Evolutionary conservation across 208 protist species (phyloP), one percentile per base, ranked within the genome.

Genomic region (Trypanosoma avium): DNA sequence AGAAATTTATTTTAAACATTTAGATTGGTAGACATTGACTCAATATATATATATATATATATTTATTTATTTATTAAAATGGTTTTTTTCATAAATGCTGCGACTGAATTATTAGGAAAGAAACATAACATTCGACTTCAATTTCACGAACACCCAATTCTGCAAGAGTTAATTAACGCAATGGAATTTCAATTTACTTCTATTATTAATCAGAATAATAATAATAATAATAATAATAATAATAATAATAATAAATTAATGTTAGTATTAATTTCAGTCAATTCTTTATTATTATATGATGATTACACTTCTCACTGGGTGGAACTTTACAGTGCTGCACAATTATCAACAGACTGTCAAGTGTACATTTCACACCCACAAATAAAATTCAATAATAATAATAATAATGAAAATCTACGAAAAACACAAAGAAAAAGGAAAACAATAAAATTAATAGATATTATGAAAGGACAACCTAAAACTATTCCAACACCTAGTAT

Each of bases 281-380:
- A 84, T 35, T 35, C 75, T 1, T 10, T 94, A 26, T 50, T 62
- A 2, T 55, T 77, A 9, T 73, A 82, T 29, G 77, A 89, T 55
- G 70, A 84, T 21, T 71, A 57, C 22, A 61, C 56, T 0, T 58
- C 55, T 19, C 12, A 38, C 17, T 93, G 87, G 87, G 71, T 78
- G 38, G 73, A 75, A 19, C 40, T 90, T 9, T 79, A 77, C 67
- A 90, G 82, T 54, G 67, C 76, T 9, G 58, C 65, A 4, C 87
- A 93, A 73, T 64, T 93, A 10, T 62, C 42, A 1, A 79, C 67
- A 8, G 82, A 84, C 26, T 70, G 60, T 9, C 84, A 91, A 67
- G 64, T 91, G 35, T 89, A 75, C 61, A 79, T 72, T 65, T 71
- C 88, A 50, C 64, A 46, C n/a, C 22, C 8, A 46, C 36, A 52